Conservation (phyloP, 2,329 filamentous ascomycete genomes). For the Claviceps paspali region DNA sequence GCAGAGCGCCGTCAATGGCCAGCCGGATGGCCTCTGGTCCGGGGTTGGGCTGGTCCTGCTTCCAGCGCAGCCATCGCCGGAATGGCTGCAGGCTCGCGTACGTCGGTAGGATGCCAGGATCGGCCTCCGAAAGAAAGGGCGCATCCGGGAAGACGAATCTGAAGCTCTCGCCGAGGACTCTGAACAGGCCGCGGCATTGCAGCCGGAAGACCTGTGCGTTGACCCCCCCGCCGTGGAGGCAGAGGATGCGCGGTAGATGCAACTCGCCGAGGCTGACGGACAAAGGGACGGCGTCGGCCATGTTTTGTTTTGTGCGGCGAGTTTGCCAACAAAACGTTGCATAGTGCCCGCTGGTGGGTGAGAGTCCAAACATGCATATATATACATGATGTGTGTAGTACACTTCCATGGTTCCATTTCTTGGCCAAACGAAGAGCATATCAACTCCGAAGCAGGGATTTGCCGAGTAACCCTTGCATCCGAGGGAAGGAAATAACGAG, state of each 20-base stretch:
- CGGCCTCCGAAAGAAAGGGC: conserved; percentile 44
- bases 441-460: too few species aligned
- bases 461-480: too few species aligned
- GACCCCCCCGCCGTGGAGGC: conserved; percentile 57
- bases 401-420: too few species aligned
- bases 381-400: too few species aligned
- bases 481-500: neutral
- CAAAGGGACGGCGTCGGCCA: neutral
- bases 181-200: conserved; percentile 39
- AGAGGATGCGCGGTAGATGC: conserved; percentile 48
- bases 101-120: conserved; percentile 43
- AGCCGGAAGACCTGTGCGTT: conserved; percentile 48
- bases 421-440: neutral
- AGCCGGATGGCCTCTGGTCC: conserved; percentile 20
- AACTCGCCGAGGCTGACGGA: neutral
- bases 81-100: conserved; percentile 51
- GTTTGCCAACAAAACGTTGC: too few species aligned
- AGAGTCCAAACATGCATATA: neutral
- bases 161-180: conserved; percentile 36
- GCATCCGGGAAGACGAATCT: conserved; percentile 54
- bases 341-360: neutral
- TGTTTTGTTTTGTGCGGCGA: too few species aligned
- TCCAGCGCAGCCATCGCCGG: conserved; percentile 31
- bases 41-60: neutral
- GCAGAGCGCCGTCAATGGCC: conserved; percentile 18